These are phyloP conservation scores for Suillus fuscotomentosus DNA, from an alignment of 768 basidiomycete genomes.

Conservation along the genomic window DNA sequence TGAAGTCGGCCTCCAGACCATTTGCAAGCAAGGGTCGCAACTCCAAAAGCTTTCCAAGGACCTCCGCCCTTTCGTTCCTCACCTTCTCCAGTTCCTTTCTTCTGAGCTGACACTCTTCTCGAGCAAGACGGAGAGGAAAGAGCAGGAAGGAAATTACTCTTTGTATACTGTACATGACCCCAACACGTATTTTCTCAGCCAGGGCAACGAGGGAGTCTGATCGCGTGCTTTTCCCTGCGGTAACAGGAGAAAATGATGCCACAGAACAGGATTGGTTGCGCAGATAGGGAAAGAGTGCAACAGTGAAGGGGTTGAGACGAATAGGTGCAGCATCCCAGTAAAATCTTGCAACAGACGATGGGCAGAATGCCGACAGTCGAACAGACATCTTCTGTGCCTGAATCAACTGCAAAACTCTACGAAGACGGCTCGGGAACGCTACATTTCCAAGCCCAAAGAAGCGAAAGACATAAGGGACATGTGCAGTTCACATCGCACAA, in stretches of 20 bases:
- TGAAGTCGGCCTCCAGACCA: slow-evolving; percentile 23
- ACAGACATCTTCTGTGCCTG: slow-evolving; percentile 45
- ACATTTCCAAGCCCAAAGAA: background rate
- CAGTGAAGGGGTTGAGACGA: slow-evolving; percentile 50
- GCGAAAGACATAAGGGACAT: slow-evolving; percentile 1
- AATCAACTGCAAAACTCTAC: slow-evolving; percentile 39
- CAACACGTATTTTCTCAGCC: slow-evolving; percentile 9
- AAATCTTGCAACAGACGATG: slow-evolving; percentile 45
- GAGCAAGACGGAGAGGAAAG: slow-evolving; percentile 60
- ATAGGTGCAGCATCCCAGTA: slow-evolving; percentile 46
- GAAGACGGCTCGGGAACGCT: slow-evolving; percentile 28
- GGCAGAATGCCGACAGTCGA: slow-evolving; percentile 43
- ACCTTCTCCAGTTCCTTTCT: slow-evolving; percentile 57
- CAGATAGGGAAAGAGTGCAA: slow-evolving; percentile 69
- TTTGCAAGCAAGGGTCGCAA: slow-evolving; percentile 47
- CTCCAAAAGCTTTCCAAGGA: slow-evolving; percentile 60
- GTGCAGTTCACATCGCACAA: background rate
- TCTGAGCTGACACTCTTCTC: slow-evolving; percentile 67
- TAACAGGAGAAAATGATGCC: slow-evolving; percentile 13
- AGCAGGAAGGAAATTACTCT: slow-evolving; percentile 14
- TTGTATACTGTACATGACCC: slow-evolving; percentile 13
- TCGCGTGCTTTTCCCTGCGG: slow-evolving; percentile 5
- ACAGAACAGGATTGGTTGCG: slow-evolving; percentile 28
- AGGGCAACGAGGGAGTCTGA: slow-evolving; percentile 10
- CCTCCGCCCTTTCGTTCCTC: slow-evolving; percentile 66